Percentiles rank a stretch among this genome's conserved stretches.
These are phyloP conservation scores for Withania somnifera DNA, from an alignment of 305 asterid genomes.

Conservation along the genomic window DNA sequence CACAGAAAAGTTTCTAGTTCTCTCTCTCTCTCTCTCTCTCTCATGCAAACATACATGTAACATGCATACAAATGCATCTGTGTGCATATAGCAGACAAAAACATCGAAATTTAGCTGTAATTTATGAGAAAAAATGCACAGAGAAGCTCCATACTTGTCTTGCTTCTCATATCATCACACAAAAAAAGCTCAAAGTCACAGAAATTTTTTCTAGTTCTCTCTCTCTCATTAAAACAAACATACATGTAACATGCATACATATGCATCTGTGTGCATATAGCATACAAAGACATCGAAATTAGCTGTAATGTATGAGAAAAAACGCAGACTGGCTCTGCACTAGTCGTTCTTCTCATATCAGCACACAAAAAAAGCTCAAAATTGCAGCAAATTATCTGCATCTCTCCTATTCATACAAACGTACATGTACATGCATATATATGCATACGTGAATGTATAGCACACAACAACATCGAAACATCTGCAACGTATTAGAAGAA, in stretches of 20 bases:
- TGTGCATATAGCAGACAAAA: not conserved
- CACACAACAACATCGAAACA: not conserved
- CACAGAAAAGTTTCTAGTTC: not conserved
- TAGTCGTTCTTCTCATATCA: not conserved
- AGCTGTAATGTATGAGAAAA: not conserved
- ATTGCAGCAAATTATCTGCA: not conserved
- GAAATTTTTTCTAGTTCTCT: not conserved
- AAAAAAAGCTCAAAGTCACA: not conserved
- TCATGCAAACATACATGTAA: not conserved
- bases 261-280: not conserved
- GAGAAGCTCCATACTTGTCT: not conserved
- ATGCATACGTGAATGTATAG: not conserved
- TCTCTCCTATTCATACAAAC: not conserved
- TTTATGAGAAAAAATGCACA: not conserved
- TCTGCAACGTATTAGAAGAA: not conserved
- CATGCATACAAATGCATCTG: not conserved
- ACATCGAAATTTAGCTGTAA: not conserved
- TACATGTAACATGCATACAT: not conserved
- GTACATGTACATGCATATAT: not conserved
- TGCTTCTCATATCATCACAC: not conserved
- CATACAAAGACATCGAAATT: not conserved
- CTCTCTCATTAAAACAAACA: not conserved
- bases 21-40: too few species aligned
- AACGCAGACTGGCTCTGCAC: not conserved
- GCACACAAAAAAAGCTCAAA: not conserved